Base-by-base conservation (phyloP, 75 land plant species). In the Pinus taeda region DNA sequence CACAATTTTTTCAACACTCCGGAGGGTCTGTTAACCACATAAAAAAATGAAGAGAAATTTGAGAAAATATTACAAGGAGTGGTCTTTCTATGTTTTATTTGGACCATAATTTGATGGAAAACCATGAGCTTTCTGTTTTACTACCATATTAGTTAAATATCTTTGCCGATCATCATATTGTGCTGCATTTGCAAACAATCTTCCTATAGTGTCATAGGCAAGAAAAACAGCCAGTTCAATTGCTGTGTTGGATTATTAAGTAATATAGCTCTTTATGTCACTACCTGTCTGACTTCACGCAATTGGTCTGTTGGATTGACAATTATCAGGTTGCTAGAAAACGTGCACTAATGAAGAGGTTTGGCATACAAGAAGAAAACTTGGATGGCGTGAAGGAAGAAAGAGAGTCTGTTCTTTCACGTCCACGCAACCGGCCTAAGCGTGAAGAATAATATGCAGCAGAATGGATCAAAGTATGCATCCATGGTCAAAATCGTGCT, bases 341-440 rank as follows among this genome's bases (percentile, higher is more conserved):
- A 6, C 71, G 22, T 39, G 45, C 71, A 39, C 8, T 15, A 36
- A 67, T 67, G 71, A 39, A 67, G 53, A 67, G 49, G 45, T 53
- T 20, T 67, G 71, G 71, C 45, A 39, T 67, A 39, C 53, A 39
- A 67, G 11, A 67, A 67, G 49, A 67, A 33, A 39, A 18, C 39
- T 39, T 67, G 21, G 71, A 67, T 67, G 71, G 2, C 6, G 1
- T 13, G 20, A 67, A 39, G 9, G 49, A 67, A 20, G 71, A 67
- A 67, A 39, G 3, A 39, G 21, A 20, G 2, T 45, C 21, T 39
- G 45, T 37, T 67, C 71, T 67, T 67, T 67, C 71, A 67, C 42
- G 45, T 39, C 22, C 71, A 20, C 71, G 49, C 71, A 67, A 67
- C 11, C 49, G 49, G 37, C 71, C 71, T 45, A 67, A 37, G 71